Evolutionary conservation across 2,329 filamentous ascomycete genomes (phyloP).

Genomic region (Talaromyces verruculosus): DNA sequence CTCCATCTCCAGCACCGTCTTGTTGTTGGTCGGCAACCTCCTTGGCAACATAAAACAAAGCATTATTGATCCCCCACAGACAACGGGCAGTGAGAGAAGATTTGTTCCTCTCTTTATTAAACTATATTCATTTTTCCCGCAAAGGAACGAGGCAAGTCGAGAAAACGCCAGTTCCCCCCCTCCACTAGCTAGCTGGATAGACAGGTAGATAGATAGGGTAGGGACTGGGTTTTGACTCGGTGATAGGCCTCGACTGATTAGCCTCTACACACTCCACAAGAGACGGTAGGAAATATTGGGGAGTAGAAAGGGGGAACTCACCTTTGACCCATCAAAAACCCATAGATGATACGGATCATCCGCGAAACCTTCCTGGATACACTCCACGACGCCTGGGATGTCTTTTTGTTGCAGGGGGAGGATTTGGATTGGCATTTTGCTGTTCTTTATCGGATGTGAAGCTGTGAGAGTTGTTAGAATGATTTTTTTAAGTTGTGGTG

Average conservation of each 20-base stretch:
- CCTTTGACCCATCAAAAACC: conserved; percentile 62
- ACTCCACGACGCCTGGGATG: conserved; percentile 63
- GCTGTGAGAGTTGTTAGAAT: background rate
- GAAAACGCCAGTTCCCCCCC: conserved; percentile 18
- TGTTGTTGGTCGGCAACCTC: conserved; percentile 27
- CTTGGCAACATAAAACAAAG: conserved; percentile 69
- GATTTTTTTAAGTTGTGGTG: background rate
- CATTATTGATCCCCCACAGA: conserved; percentile 68
- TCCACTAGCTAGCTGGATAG: background rate
- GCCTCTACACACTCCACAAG: background rate
- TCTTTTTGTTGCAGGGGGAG: conserved; percentile 57
- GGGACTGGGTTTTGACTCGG: conserved; percentile 15
- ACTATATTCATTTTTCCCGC: conserved; percentile 42
- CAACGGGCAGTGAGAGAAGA: conserved; percentile 65
- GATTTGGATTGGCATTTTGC: conserved; percentile 50
- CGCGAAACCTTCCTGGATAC: conserved; percentile 65
- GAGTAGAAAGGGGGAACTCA: conserved; percentile 28
- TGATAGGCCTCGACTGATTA: conserved; percentile 21
- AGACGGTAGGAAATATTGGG: no score
- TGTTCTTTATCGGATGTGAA: background rate
- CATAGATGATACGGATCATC: conserved; percentile 67
- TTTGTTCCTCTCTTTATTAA: conserved; percentile 60
- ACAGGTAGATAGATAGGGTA: background rate
- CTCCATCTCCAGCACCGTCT: background rate
- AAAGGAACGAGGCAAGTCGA: conserved; percentile 1